A percentile compares a stretch with the other conserved stretches of the same genome.
These are phyloP conservation scores for Myrica gale DNA, from an alignment of 306 rosid species.

Conservation along the genomic window DNA sequence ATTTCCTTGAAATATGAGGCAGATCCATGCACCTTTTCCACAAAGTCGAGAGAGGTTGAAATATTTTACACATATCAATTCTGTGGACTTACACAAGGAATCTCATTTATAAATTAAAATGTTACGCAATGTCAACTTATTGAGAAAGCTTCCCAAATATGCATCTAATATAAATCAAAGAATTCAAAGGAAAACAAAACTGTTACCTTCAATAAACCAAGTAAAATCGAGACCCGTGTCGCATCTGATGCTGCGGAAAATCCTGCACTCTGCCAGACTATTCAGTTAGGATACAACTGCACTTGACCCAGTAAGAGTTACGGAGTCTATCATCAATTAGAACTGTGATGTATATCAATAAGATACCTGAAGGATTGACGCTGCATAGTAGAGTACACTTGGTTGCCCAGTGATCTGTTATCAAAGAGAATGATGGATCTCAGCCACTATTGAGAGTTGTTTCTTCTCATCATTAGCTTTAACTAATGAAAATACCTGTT, in stretches of 20 bases:
- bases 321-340: slow-evolving; percentile 20
- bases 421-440: slow-evolving; percentile 26
- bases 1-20: background rate
- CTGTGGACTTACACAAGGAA: background rate
- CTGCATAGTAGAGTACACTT: slow-evolving; percentile 94
- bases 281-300: slow-evolving; percentile 26
- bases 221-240: slow-evolving; percentile 86
- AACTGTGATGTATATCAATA: slow-evolving; percentile 29
- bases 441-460: slow-evolving; percentile 28
- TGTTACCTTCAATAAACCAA: slow-evolving; percentile 81
- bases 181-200: slow-evolving; percentile 1
- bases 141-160: background rate
- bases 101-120: background rate
- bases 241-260: slow-evolving; percentile 93
- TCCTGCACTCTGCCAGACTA: slow-evolving; percentile 74
- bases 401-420: slow-evolving; percentile 98
- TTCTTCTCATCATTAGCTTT: slow-evolving; percentile 28
- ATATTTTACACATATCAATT: background rate
- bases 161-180: slow-evolving; percentile 7
- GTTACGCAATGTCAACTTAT: slow-evolving; percentile 16
- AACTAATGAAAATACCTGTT: slow-evolving; percentile 64
- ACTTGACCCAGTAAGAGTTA: slow-evolving; percentile 17
- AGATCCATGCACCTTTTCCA: background rate
- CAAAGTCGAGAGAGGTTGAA: background rate
- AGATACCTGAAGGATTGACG: slow-evolving; percentile 83